Percentiles rank a stretch among this genome's conserved stretches.
Conservation (phyloP, 1,284 basidiomycete genomes). For the Porogramme epimiltina region DNA sequence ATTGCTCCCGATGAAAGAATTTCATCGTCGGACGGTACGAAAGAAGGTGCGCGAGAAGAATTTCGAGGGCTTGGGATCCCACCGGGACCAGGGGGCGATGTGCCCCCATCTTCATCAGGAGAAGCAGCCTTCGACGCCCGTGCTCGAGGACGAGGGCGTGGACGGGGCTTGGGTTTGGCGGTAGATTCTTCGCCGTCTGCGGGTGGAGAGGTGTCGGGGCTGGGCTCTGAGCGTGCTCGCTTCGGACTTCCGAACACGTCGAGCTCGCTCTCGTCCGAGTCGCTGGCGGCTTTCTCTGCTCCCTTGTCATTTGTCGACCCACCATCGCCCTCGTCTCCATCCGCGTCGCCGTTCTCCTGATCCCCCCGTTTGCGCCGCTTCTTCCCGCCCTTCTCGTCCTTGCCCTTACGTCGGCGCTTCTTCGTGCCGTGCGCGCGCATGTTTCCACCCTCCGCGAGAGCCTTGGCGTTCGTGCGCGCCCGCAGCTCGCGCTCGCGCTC, state of each 20-base stretch:
- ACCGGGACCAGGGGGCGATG: not conserved
- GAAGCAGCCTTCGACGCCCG: constrained; percentile 1
- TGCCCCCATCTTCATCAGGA: not conserved
- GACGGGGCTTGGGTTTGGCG: constrained; percentile 23
- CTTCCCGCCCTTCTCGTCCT: constrained; percentile 20
- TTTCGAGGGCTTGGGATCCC: not conserved
- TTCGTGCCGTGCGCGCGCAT: constrained; percentile 73
- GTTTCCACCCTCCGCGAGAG: constrained; percentile 47
- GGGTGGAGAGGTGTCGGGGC: constrained; percentile 25
- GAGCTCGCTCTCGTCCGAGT: constrained; percentile 25
- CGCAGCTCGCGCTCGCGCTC: constrained; percentile 67
- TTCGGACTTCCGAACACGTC: constrained; percentile 28
- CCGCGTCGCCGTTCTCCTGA: constrained; percentile 14
- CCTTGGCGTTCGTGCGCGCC: constrained; percentile 49
- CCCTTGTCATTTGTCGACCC: constrained; percentile 19
- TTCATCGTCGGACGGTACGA: constrained; percentile 12
- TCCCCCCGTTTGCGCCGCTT: constrained; percentile 26
- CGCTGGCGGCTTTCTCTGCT: constrained; percentile 5
- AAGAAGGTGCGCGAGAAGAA: not conserved
- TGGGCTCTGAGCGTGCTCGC: constrained; percentile 18
- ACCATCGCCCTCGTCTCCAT: constrained; percentile 1
- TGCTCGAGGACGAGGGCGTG: constrained; percentile 24
- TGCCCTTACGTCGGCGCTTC: constrained; percentile 54
- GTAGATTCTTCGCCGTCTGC: constrained; percentile 1
- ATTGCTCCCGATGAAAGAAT: not conserved